Percentiles rank a stretch among this genome's conserved stretches.
Evolutionary conservation across 2,329 filamentous ascomycete species (phyloP).

Genomic region (Ceratocystis variospora): DNA sequence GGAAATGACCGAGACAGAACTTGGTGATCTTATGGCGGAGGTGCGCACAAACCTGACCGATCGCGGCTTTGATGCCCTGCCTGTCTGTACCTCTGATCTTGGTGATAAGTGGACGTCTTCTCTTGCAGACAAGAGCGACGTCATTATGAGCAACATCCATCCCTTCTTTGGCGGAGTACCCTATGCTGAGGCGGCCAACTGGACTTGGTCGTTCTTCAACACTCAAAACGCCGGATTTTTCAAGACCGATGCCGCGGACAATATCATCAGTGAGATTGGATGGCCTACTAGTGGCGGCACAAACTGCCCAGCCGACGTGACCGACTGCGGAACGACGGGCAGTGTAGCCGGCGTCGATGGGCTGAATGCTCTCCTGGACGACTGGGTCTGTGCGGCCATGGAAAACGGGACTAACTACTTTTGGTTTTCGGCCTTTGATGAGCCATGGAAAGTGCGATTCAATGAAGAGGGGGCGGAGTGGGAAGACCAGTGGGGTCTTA

Average conservation of each 20-base stretch:
- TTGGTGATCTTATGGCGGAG: slow-evolving; percentile 50
- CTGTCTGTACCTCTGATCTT: slow-evolving; percentile 76
- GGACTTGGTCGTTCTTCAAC: slow-evolving; percentile 77
- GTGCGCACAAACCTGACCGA: slow-evolving; percentile 61
- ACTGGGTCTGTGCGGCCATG: slow-evolving; percentile 71
- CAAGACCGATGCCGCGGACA: slow-evolving; percentile 46
- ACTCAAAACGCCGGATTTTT: slow-evolving; percentile 52
- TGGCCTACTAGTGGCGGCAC: slow-evolving; percentile 80
- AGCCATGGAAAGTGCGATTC: slow-evolving; percentile 79
- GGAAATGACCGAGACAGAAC: slow-evolving; percentile 50
- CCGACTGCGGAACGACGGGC: slow-evolving; percentile 43
- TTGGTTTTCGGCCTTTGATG: slow-evolving; percentile 95
- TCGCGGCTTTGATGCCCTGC: slow-evolving; percentile 48
- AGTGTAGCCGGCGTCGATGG: slow-evolving; percentile 66
- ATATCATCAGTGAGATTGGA: slow-evolving; percentile 80
- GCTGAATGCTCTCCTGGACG: slow-evolving; percentile 73
- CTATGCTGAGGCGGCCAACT: slow-evolving; percentile 53
- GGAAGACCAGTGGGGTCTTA: slow-evolving; percentile 92
- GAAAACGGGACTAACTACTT: slow-evolving; percentile 82
- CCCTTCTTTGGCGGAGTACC: slow-evolving; percentile 81
- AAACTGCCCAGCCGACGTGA: slow-evolving; percentile 42
- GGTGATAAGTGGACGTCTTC: slow-evolving; percentile 70
- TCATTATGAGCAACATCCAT: slow-evolving; percentile 93
- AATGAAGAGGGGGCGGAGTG: slow-evolving; percentile 57
- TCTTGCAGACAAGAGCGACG: slow-evolving; percentile 60